A percentile compares a stretch with the other conserved stretches of the same genome.
Evolutionary conservation across 768 basidiomycete genomes (phyloP).

Genomic region (Pleurotus tuoliensis): DNA sequence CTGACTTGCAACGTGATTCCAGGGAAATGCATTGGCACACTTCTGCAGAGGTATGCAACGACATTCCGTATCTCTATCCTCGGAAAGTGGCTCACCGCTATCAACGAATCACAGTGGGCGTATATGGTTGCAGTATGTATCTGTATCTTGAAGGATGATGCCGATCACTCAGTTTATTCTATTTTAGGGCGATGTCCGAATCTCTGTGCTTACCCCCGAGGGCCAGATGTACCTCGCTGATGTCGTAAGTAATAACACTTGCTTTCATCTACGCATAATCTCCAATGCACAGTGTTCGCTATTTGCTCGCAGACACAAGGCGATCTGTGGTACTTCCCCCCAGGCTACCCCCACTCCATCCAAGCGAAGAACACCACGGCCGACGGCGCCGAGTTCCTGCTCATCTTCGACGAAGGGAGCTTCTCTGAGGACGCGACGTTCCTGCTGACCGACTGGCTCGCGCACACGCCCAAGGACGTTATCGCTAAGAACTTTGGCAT

Average conservation of each 20-base stretch:
- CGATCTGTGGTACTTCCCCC: conserved; percentile 60
- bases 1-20: neutral
- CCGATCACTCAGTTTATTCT: no score
- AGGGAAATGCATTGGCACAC: conserved; percentile 56
- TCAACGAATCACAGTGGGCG: conserved; percentile 35
- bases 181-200: conserved; percentile 37
- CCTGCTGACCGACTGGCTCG: conserved; percentile 62
- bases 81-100: neutral
- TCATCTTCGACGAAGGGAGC: conserved; percentile 36
- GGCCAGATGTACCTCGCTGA: conserved; percentile 51
- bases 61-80: neutral
- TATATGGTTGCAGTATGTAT: conserved; percentile 41
- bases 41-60: conserved; percentile 34
- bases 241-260: conserved; percentile 32
- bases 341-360: conserved; percentile 53
- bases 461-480: conserved; percentile 54
- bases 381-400: conserved; percentile 50
- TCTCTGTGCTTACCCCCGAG: conserved; percentile 49
- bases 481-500: conserved; percentile 64
- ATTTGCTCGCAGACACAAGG: conserved; percentile 17
- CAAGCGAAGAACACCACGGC: conserved; percentile 46
- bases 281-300: neutral
- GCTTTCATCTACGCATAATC: neutral
- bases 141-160: neutral
- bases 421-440: conserved; percentile 62